These are phyloP conservation scores for Paramecium pentaurelia DNA, from an alignment of 73 alveolate genomes.

Conservation along the genomic window DNA sequence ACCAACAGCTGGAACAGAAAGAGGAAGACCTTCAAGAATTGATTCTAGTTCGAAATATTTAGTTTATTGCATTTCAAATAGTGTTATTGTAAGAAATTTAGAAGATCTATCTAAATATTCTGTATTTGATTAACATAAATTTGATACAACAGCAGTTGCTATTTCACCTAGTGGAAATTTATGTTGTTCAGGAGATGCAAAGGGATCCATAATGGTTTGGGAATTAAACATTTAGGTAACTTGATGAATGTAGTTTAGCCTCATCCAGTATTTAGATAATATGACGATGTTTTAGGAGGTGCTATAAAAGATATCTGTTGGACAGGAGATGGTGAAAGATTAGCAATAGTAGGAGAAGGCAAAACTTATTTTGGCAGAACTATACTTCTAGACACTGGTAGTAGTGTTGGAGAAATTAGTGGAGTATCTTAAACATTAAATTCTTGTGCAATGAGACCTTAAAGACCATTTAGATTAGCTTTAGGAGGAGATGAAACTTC, in stretches of 20 bases:
- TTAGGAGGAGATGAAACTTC: constrained; percentile 52
- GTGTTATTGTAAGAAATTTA: constrained; percentile 48
- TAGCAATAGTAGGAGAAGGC: constrained; percentile 60
- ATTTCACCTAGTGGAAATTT: constrained; percentile 57
- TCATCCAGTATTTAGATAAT: constrained; percentile 38
- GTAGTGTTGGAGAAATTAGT: constrained; percentile 51
- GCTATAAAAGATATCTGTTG: constrained; percentile 58
- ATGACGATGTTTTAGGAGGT: constrained; percentile 21
- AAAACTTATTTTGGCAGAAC: constrained; percentile 47
- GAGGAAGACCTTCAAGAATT: constrained; percentile 44
- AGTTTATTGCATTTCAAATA: constrained; percentile 50
- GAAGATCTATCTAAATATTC: constrained; percentile 36
- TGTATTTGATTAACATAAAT: constrained; percentile 50
- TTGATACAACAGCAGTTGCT: constrained; percentile 54
- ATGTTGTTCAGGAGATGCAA: constrained; percentile 55
- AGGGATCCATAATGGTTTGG: constrained; percentile 2
- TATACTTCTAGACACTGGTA: constrained; percentile 25
- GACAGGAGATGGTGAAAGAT: constrained; percentile 57
- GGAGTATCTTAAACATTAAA: constrained; percentile 23
- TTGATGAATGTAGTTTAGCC: neutral
- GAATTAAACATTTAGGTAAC: neutral
- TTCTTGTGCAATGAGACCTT: constrained; percentile 50
- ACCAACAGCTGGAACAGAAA: constrained; percentile 58
- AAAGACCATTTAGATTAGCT: constrained; percentile 51
- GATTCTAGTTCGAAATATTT: neutral